phyloP scores from a whole-genome alignment of 2,329 filamentous ascomycete species.

The Neonectria neomacrospora region DNA sequence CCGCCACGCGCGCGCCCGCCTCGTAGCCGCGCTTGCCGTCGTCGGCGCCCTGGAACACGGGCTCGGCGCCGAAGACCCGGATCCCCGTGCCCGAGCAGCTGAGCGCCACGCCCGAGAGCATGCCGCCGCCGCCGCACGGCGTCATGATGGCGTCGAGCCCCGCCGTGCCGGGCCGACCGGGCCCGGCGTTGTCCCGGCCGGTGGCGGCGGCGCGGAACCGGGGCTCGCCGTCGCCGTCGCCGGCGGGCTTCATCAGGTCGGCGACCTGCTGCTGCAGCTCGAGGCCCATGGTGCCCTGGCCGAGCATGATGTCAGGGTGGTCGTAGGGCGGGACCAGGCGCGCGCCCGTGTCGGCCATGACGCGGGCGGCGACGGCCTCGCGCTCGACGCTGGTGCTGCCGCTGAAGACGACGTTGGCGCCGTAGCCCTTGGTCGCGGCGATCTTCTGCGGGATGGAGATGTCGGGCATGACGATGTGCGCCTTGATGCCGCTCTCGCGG shows the following conservation, averaged over 20 bases:
- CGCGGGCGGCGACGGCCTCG: slow-evolving; percentile 77
- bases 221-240: slow-evolving; percentile 31
- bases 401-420: slow-evolving; percentile 81
- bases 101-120: slow-evolving; percentile 85
- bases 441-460: slow-evolving; percentile 90
- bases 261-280: slow-evolving; percentile 82
- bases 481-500: slow-evolving; percentile 75
- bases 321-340: slow-evolving; percentile 90
- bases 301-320: slow-evolving; percentile 89
- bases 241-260: slow-evolving; percentile 56
- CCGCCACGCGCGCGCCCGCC: slow-evolving; percentile 70
- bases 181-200: slow-evolving; percentile 33
- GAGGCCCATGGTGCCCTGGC: slow-evolving; percentile 89
- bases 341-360: slow-evolving; percentile 78
- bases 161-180: slow-evolving; percentile 19
- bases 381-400: slow-evolving; percentile 84
- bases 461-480: slow-evolving; percentile 92
- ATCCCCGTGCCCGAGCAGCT: slow-evolving; percentile 78
- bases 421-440: slow-evolving; percentile 81
- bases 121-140: slow-evolving; percentile 88
- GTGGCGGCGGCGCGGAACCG: slow-evolving; percentile 35
- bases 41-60: slow-evolving; percentile 83
- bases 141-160: slow-evolving; percentile 78
- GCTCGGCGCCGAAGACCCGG: slow-evolving; percentile 87
- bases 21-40: slow-evolving; percentile 80